Evolutionary conservation across 768 basidiomycete species (phyloP).

Genomic region (Termitomyces sp.): DNA sequence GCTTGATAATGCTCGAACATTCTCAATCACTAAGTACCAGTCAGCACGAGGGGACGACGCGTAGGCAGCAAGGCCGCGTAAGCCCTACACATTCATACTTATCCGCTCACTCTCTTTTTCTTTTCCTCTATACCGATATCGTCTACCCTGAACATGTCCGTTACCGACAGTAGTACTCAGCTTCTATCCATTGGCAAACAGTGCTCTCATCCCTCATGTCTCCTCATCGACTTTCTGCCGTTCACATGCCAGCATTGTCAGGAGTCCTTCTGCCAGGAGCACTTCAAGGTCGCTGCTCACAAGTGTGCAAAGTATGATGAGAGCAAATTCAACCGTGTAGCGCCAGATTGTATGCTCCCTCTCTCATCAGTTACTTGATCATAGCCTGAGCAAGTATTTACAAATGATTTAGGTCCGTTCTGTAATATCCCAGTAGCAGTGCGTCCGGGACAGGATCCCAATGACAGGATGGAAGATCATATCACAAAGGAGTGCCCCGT

Average conservation of each 20-base stretch:
- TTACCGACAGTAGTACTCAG: slow-evolving; percentile 41
- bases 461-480: slow-evolving; percentile 76
- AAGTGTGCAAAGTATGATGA: slow-evolving; percentile 69
- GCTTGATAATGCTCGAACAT: not conserved
- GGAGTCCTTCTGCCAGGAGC: slow-evolving; percentile 69
- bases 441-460: slow-evolving; percentile 76
- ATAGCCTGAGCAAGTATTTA: not conserved
- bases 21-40: not conserved
- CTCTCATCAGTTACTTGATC: not conserved
- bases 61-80: slow-evolving; percentile 18
- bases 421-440: slow-evolving; percentile 76
- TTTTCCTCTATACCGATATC: slow-evolving; percentile 7
- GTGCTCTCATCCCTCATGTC: slow-evolving; percentile 64
- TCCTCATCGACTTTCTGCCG: slow-evolving; percentile 78
- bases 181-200: slow-evolving; percentile 68
- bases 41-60: slow-evolving; percentile 8
- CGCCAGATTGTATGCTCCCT: slow-evolving; percentile 60
- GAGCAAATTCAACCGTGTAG: slow-evolving; percentile 66
- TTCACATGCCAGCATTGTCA: slow-evolving; percentile 84
- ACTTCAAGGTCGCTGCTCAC: slow-evolving; percentile 70
- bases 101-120: slow-evolving; percentile 4
- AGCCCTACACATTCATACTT: slow-evolving; percentile 6
- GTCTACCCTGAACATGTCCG: slow-evolving; percentile 13
- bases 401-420: slow-evolving; percentile 52
- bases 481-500: slow-evolving; percentile 62